A percentile compares a stretch with the other conserved stretches of the same genome.
phyloP scores from a whole-genome alignment of 176 grass and related monocot species.

The Triticum dicoccoides region DNA sequence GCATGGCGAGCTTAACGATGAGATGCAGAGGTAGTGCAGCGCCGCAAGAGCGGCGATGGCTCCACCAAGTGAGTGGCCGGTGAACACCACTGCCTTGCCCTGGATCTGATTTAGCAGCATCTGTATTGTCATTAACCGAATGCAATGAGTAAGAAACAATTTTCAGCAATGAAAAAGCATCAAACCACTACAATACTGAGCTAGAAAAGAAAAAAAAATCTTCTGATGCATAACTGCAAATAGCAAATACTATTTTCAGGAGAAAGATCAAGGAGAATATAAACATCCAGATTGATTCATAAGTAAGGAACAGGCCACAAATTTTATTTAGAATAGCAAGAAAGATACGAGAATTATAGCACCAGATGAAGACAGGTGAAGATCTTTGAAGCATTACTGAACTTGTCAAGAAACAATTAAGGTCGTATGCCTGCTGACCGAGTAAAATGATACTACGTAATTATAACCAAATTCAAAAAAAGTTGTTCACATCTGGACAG shows the following conservation, averaged over 20 bases:
- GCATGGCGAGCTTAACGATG: conserved; percentile 32
- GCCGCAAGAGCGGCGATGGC: conserved; percentile 58
- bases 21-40: conserved; percentile 73
- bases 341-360: not conserved
- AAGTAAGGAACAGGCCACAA: not conserved
- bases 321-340: not conserved
- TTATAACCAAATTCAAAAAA: not conserved
- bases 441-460: not conserved
- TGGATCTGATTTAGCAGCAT: conserved; percentile 61
- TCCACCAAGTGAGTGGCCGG: conserved; percentile 82
- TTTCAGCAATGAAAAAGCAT: not conserved
- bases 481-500: not conserved
- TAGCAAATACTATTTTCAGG: not conserved
- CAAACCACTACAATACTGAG: not conserved
- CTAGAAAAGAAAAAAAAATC: no score
- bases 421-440: not conserved
- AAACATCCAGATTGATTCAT: not conserved
- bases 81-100: conserved; percentile 80
- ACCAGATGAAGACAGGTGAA: not conserved
- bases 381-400: not conserved
- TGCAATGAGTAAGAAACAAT: not conserved
- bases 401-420: conserved; percentile 1
- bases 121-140: conserved; percentile 37
- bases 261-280: not conserved
- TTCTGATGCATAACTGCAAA: not conserved